Base-by-base conservation (phyloP, 2,329 filamentous ascomycete species). In the Colletotrichum somersetense region DNA sequence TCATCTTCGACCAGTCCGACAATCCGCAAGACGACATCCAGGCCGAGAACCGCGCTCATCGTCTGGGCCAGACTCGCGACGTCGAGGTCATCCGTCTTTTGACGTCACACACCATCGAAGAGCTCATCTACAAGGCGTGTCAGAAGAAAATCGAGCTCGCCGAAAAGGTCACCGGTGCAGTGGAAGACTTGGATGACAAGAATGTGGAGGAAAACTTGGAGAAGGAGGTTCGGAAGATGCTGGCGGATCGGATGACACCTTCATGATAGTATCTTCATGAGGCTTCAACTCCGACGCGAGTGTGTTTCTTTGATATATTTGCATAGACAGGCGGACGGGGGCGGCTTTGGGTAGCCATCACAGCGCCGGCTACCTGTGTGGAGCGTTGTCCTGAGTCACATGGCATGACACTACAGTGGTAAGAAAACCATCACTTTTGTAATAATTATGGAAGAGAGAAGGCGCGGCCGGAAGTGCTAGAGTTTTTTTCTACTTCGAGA, bases 1-100 rank as follows among this genome's bases (percentile, higher is more conserved):
- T 99, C 81, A 96, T 99, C 78, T 98, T 98, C 80, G 96, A 99
- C 81, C 93, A 93, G 74, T 94, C 92, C n/a, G 97, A 98, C 84
- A 99, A 99, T 77, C 96, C 96, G 0, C 96, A 99, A 79, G 96
- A 98, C 76, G 96, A 99, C 79, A 91, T 97, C n/a, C 96, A 99
- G 81, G 96, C 96, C 0, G 96, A 98, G 85, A 98, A 99, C 80
- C 91, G 96, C 23, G 96, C 96, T 0, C 96, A 99, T 82, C 92
- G 96, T 18, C 93, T 99, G 11, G 96, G 96, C 0, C 96, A 99
- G 84, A 95, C 89, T 40, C 87, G 93, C 20, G 92, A 96, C 46
- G 96, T 99, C 1, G 96, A 99, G 79, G 93, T 99, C 52, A 91
- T 97, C 52, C 88, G 95, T 40, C 87, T 99, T 1, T 92, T 99